Conservation (phyloP, 306 rosid species). For the Luffa acutangula region DNA sequence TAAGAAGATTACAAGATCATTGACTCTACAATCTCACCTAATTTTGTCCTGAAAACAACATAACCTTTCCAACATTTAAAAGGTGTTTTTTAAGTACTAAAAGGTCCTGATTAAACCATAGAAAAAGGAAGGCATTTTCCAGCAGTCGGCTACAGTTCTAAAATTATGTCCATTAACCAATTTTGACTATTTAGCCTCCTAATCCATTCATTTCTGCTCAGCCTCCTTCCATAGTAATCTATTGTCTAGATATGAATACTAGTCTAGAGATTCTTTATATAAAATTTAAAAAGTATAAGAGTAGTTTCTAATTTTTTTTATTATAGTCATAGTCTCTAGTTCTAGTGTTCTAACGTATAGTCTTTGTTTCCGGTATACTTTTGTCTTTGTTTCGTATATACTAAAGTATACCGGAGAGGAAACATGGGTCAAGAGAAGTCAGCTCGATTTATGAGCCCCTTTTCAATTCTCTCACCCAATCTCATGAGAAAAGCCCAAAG, state of each 20-base stretch:
- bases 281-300: too few species aligned
- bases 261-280: too few species aligned
- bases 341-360: too few species aligned
- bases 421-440: not conserved
- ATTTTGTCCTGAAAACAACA: not conserved
- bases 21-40: not conserved
- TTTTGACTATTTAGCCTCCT: too few species aligned
- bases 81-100: not conserved
- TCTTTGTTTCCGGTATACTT: too few species aligned
- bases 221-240: too few species aligned
- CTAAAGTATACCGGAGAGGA: not conserved
- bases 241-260: too few species aligned
- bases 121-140: not conserved
- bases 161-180: not conserved
- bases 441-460: not conserved
- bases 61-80: not conserved
- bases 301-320: too few species aligned
- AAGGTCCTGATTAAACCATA: not conserved
- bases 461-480: not conserved
- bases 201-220: too few species aligned
- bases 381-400: too few species aligned
- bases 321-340: too few species aligned
- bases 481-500: too few species aligned
- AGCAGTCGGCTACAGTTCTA: not conserved
- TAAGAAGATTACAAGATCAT: not conserved